Evolutionary conservation across 495 filamentous ascomycete species (phyloP).

Genomic region (Penicilliopsis zonata): DNA sequence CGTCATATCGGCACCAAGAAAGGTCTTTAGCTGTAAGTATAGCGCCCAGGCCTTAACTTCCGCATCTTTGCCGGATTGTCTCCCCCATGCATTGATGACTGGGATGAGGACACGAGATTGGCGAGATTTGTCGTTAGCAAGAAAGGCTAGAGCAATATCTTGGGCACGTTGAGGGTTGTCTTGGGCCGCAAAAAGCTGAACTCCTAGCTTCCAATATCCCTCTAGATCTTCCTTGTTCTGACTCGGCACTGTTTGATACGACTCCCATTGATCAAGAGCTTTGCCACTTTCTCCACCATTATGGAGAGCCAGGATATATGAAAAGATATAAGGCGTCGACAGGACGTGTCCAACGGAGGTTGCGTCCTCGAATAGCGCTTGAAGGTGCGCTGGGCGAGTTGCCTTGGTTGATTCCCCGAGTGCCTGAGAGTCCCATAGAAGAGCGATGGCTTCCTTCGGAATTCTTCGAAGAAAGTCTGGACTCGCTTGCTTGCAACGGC

Average conservation of each 20-base stretch:
- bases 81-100: conserved; percentile 39
- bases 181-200: conserved; percentile 49
- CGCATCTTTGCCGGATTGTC: conserved; percentile 22
- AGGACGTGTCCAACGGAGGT: conserved; percentile 38
- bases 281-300: conserved; percentile 42
- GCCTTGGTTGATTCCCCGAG: conserved; percentile 26
- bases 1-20: conserved; percentile 48
- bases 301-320: conserved; percentile 54
- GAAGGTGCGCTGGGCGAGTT: conserved; percentile 44
- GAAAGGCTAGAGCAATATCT: conserved; percentile 45
- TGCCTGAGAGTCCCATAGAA: conserved; percentile 35
- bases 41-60: conserved; percentile 51
- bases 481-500: conserved; percentile 27
- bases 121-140: conserved; percentile 34
- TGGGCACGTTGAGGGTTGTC: conserved; percentile 53
- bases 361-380: conserved; percentile 50
- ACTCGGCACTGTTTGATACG: conserved; percentile 38
- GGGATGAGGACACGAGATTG: conserved; percentile 53
- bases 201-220: conserved; percentile 56
- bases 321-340: conserved; percentile 42
- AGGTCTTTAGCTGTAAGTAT: conserved; percentile 49
- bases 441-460: conserved; percentile 20
- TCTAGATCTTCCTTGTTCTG: conserved; percentile 36
- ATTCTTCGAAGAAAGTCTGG: conserved; percentile 25
- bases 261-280: conserved; percentile 56